A percentile compares a stretch with the other conserved stretches of the same genome.
Evolutionary conservation across 495 filamentous ascomycete species (phyloP).

Genomic region (Aspergillus diversus): DNA sequence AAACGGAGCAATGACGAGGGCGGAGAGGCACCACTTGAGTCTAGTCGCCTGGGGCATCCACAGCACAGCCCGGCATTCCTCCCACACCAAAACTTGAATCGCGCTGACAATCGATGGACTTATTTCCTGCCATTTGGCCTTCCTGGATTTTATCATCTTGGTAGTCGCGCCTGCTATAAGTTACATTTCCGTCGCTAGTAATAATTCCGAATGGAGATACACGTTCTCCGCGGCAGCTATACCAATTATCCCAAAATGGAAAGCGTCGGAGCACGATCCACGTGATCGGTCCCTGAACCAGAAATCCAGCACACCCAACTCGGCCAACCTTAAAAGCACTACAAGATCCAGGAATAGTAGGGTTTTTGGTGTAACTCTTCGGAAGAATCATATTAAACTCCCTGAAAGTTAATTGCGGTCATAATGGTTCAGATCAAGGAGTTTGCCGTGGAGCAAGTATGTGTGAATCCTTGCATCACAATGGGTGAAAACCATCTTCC

Average conservation of each 20-base stretch:
- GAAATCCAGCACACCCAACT: neutral
- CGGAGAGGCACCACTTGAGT: constrained; percentile 31
- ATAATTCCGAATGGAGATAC: neutral
- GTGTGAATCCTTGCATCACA: constrained; percentile 19
- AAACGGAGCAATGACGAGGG: constrained; percentile 44
- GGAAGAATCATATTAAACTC: neutral
- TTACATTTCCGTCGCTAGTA: neutral
- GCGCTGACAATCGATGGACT: neutral
- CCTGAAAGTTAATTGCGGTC: neutral
- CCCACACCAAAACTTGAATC: neutral
- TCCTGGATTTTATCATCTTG: neutral
- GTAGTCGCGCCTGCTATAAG: neutral
- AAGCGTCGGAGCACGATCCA: neutral
- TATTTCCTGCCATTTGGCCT: neutral
- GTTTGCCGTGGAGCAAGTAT: constrained; percentile 80
- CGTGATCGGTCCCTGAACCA: constrained; percentile 6
- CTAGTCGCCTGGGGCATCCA: constrained; percentile 31
- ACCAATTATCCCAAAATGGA: constrained; percentile 2
- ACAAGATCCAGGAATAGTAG: neutral
- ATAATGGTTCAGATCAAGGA: constrained; percentile 69
- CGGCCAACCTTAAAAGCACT: neutral
- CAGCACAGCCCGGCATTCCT: neutral
- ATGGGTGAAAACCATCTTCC: neutral
- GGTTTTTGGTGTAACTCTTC: neutral
- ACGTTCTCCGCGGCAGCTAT: neutral